Base-by-base conservation (phyloP, 495 filamentous ascomycete genomes). In the Entonaema liquescens region DNA sequence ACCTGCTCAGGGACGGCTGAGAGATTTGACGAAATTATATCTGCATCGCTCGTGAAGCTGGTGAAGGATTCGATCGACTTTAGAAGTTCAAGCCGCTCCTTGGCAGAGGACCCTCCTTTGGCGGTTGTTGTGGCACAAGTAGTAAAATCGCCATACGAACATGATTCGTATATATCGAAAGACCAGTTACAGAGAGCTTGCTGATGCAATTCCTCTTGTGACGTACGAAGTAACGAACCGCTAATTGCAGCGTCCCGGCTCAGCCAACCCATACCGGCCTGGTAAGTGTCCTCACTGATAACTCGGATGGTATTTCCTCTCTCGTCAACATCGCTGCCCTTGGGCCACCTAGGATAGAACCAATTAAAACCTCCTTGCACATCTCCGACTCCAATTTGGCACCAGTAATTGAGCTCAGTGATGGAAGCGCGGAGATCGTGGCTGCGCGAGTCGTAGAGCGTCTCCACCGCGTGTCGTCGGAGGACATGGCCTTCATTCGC, bases 351-450 rank as follows among this genome's bases (percentile, higher is more conserved):
- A 58, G 84, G 89, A 78, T 87, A 92, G 62, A 95, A 90, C 96
- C 96, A 99, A 58, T 95, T 93, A 25, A 97, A 84, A 2, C 95
- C 94, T 1, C 92, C 90, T 75, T 92, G 92, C 13, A 88, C 84
- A 72, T 96, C 95, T n/a, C 96, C 96, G 26, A 98, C 88, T 0
- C 88, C 94, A 79, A 98, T 93, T 79, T 98, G 95, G 73, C 96
- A 98, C 93, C 93, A 98, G 77, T 95, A 97, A 68, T 97, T 89
- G 11, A 99, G 83, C 55, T 99, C 93, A 65, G 86, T 90, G n/a
- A 98, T 88, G 0, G 89, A 89, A 28, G 88, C 92, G 21, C 96
- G 88, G 19, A 99, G 82, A 75, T 98, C 95, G 47, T 84, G 77
- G 2, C 83, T 73, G 26, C 89, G 89, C 0, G 88, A 86, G 49